Evolutionary conservation across 192 early-diverging fungal genomes (phyloP).

Genomic region (Mortierella antarctica): DNA sequence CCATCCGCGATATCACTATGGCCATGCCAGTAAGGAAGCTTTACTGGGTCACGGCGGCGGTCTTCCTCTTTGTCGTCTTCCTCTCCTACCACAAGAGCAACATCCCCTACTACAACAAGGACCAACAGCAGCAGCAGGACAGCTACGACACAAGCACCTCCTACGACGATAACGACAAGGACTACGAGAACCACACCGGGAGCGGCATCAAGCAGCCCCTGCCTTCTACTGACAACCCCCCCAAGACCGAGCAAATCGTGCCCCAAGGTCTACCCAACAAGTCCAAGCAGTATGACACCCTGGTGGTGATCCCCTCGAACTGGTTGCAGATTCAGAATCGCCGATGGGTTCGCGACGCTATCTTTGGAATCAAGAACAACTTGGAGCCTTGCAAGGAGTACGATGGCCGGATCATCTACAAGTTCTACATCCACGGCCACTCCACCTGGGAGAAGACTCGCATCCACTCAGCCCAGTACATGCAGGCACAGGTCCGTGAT

Average conservation of each 20-base stretch:
- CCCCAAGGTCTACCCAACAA: conserved; percentile 20
- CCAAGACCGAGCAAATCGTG: neutral
- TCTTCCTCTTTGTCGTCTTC: conserved; percentile 34
- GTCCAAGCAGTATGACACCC: conserved; percentile 55
- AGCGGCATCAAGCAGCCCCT: neutral
- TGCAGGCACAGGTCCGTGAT: conserved; percentile 38
- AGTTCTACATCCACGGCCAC: conserved; percentile 56
- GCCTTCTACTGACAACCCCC: neutral
- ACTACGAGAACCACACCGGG: conserved; percentile 3
- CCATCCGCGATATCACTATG: conserved; percentile 2
- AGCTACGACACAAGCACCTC: neutral
- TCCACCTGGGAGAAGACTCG: conserved; percentile 18
- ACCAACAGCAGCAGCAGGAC: neutral
- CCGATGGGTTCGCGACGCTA: conserved; percentile 58
- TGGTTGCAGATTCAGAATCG: conserved; percentile 53
- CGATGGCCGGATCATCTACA: conserved; percentile 56
- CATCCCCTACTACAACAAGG: neutral
- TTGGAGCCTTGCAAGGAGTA: conserved; percentile 60
- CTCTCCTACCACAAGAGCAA: conserved; percentile 41
- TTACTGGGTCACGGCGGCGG: conserved; percentile 33
- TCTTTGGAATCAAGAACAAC: conserved; percentile 67
- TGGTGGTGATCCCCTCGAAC: conserved; percentile 62
- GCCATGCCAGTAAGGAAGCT: conserved; percentile 27
- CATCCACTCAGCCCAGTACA: conserved; percentile 29
- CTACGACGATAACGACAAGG: conserved; percentile 21